These are phyloP conservation scores for Seiridium cupressi DNA, from an alignment of 2,329 filamentous ascomycete species.

Conservation along the genomic window DNA sequence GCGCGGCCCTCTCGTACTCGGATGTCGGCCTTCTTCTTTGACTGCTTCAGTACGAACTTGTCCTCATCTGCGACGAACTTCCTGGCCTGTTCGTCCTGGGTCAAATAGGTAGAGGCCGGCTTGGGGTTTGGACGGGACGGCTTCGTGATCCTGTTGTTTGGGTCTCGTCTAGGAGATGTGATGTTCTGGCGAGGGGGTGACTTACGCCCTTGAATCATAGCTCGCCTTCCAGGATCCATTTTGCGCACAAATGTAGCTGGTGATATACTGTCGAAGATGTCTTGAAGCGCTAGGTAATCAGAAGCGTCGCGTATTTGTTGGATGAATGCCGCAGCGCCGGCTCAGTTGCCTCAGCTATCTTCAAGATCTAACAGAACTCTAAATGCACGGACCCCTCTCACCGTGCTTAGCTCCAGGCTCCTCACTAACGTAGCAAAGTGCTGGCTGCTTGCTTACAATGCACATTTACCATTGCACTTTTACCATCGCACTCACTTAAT, in stretches of 20 bases:
- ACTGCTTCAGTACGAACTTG: constrained; percentile 91
- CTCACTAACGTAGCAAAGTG: no score
- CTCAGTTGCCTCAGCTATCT: no score
- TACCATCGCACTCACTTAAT: no score
- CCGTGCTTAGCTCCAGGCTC: no score
- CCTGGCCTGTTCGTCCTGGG: constrained; percentile 74
- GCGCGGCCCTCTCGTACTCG: constrained; percentile 88
- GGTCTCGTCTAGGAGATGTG: constrained; percentile 54
- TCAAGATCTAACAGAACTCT: no score
- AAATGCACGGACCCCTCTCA: no score
- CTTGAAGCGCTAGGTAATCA: not conserved
- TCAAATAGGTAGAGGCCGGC: constrained; percentile 47
- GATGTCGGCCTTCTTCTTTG: constrained; percentile 97
- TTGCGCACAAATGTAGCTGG: not conserved
- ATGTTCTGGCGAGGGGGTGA: constrained; percentile 47
- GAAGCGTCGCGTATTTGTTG: not conserved
- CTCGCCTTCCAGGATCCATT: constrained; percentile 56
- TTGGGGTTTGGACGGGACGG: constrained; percentile 30
- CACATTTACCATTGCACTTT: no score
- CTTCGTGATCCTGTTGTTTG: constrained; percentile 56
- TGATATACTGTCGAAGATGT: no score
- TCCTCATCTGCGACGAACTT: constrained; percentile 94
- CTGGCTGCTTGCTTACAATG: no score
- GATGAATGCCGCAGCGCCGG: no score
- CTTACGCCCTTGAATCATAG: constrained; percentile 50